Conservation (phyloP, 2,329 filamentous ascomycete genomes). For the Colletotrichum gloeosporioides region DNA sequence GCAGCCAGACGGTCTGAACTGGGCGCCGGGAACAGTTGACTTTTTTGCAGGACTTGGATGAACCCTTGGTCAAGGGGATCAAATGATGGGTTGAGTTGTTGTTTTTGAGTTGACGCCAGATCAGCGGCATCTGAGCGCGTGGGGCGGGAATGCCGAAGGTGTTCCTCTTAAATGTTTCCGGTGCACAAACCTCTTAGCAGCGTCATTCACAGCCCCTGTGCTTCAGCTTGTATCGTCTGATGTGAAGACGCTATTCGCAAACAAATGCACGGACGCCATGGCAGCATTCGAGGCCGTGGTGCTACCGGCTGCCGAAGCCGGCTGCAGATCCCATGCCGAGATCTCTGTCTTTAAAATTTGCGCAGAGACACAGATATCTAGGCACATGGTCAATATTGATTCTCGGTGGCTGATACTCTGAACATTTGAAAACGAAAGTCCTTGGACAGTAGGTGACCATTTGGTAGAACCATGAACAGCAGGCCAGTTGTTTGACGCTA, state of each 20-base stretch:
- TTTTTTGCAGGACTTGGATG: not conserved
- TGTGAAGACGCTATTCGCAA: not conserved
- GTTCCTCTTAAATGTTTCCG: not conserved
- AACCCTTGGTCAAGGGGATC: not conserved
- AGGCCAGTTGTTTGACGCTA: not conserved
- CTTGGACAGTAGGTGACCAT: not conserved
- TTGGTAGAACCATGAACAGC: not conserved
- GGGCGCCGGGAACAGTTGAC: not conserved
- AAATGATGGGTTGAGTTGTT: not conserved
- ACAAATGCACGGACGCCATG: not conserved
- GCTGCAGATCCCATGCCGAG: not conserved
- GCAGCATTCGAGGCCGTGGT: not conserved
- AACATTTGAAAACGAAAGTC: accelerated
- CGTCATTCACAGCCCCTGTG: not conserved
- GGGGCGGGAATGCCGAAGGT: not conserved
- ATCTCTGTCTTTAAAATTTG: not conserved
- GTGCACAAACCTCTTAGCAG: not conserved
- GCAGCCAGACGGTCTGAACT: not conserved
- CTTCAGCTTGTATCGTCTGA: not conserved
- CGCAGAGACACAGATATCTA: not conserved
- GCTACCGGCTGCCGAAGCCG: not conserved
- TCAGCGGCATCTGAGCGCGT: not conserved
- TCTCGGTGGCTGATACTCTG: accelerated
- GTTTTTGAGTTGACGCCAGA: not conserved
- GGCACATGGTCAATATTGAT: not conserved